phyloP scores from a whole-genome alignment of 2,329 filamentous ascomycete species.

The Fusarium subtropicale region DNA sequence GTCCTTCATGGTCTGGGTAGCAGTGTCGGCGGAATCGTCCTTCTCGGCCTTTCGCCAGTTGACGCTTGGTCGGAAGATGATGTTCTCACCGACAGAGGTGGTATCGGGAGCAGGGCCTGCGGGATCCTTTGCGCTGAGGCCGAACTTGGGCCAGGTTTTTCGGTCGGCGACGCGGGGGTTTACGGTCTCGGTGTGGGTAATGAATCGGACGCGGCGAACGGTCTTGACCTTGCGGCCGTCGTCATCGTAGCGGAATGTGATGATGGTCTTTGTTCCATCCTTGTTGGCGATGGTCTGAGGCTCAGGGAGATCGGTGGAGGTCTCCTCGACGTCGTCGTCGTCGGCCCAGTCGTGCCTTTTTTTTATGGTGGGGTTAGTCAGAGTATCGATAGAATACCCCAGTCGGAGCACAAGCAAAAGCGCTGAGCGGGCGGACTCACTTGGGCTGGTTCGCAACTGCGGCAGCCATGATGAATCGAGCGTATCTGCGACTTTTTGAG shows the following conservation, averaged over 20 bases:
- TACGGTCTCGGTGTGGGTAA: constrained; percentile 89
- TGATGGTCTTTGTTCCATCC: constrained; percentile 96
- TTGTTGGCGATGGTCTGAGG: constrained; percentile 95
- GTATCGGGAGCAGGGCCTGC: constrained; percentile 88
- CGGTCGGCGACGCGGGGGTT: constrained; percentile 97
- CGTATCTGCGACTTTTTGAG: constrained; percentile 31
- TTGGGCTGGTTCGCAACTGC: constrained; percentile 56
- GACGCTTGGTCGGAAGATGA: constrained; percentile 90
- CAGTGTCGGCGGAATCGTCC: constrained; percentile 79
- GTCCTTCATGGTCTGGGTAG: constrained; percentile 80
- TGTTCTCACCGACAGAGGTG: constrained; percentile 96
- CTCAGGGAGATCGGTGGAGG: constrained; percentile 76
- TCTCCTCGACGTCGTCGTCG: constrained; percentile 88
- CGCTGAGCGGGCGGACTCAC: constrained; percentile 48
- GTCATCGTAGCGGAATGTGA: constrained; percentile 91
- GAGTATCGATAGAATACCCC: constrained; percentile 35
- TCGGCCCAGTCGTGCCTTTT: constrained; percentile 90
- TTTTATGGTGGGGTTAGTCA: constrained; percentile 55
- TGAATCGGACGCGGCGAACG: constrained; percentile 93
- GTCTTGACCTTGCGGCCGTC: constrained; percentile 97
- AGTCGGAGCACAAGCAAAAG: constrained; percentile 19
- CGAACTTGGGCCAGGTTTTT: constrained; percentile 94
- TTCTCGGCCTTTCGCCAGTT: constrained; percentile 95
- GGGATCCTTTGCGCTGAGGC: constrained; percentile 85
- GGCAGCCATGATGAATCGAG: constrained; percentile 54